Evolutionary conservation across 768 basidiomycete genomes (phyloP).

Genomic region (Heimioporus sp.): DNA sequence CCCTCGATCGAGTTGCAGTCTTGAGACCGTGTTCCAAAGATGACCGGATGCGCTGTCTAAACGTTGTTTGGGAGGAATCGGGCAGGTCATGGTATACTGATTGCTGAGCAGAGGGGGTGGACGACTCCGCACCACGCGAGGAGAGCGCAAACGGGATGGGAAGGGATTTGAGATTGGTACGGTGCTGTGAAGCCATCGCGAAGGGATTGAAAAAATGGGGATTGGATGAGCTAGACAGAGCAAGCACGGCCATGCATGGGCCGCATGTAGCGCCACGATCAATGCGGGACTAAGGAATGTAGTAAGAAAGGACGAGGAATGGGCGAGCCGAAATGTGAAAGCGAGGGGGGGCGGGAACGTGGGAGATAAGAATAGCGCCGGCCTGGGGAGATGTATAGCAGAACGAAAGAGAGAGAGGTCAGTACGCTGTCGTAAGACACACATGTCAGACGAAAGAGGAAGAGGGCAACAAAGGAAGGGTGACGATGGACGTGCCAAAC

Average conservation of each 20-base stretch:
- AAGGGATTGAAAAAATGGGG: slow-evolving; percentile 41
- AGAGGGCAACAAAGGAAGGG: slow-evolving; percentile 7
- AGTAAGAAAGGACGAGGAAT: slow-evolving; percentile 12
- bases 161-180: slow-evolving; percentile 32
- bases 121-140: slow-evolving; percentile 39
- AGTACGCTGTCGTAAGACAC: slow-evolving; percentile 11
- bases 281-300: slow-evolving; percentile 9
- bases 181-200: slow-evolving; percentile 45
- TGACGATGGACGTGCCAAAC: background rate
- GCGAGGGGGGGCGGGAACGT: slow-evolving; percentile 19
- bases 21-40: slow-evolving; percentile 67
- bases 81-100: slow-evolving; percentile 29
- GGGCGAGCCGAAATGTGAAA: slow-evolving; percentile 7
- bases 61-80: slow-evolving; percentile 48
- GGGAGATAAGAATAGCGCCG: slow-evolving; percentile 10
- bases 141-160: slow-evolving; percentile 39
- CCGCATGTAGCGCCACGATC: slow-evolving; percentile 31
- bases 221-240: slow-evolving; percentile 38
- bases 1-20: slow-evolving; percentile 58
- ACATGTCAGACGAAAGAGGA: slow-evolving; percentile 10
- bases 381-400: slow-evolving; percentile 16
- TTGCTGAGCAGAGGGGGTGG: slow-evolving; percentile 32
- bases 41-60: slow-evolving; percentile 58
- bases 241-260: slow-evolving; percentile 45
- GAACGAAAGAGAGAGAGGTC: slow-evolving; percentile 7